Base-by-base conservation (phyloP, 805 yeast genomes). In the Hanseniaspora hatyaiensis region DNA sequence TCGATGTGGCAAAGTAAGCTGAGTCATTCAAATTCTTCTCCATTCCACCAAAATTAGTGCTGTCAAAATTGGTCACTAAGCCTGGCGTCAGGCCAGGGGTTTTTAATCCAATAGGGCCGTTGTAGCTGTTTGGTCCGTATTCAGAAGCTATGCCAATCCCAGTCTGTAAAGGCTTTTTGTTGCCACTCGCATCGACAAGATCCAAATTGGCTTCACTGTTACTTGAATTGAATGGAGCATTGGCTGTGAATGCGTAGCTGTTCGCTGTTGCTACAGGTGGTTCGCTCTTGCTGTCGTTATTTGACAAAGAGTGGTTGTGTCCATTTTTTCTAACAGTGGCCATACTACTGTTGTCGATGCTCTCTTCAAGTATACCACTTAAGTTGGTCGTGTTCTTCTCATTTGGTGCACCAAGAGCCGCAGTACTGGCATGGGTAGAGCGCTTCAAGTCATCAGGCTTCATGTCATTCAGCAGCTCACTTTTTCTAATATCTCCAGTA, bases 31-130 rank as follows among this genome's bases (percentile, higher is more conserved):
- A 8, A 11, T 37, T 37, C n/a, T 16, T 37, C 2, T 37, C 40
- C 11, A 11, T 28, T 15, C 31, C 8, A 15, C 20, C 31, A 37
- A 23, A 20, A 36, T 9, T 4, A 12, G n/a, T 22, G 8, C 16
- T 24, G 12, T 41, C 45, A 37, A 47, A 34, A 26, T 34, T 38
- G 4, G 43, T 28, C 8, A 39, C 44, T 9, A 38, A 24, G 5
- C 40, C 43, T 23, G 40, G 32, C 26, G 40, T 47, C 32, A 37
- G 28, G 6, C 47, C 29, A 34, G 40, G 31, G 47, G 38, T 36
- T 37, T 42, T n/a, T 39, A 40, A n/a, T 5, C n/a, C 18, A 22
- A 37, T 19, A 37, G 16, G 9, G 11, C 19, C 23, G 6, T 18
- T 37, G 20, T 2, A n/a, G 18, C 16, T 26, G 6, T 16, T 24